Evolutionary conservation across 1,284 basidiomycete species (phyloP).

Genomic region (Irpex sp.): DNA sequence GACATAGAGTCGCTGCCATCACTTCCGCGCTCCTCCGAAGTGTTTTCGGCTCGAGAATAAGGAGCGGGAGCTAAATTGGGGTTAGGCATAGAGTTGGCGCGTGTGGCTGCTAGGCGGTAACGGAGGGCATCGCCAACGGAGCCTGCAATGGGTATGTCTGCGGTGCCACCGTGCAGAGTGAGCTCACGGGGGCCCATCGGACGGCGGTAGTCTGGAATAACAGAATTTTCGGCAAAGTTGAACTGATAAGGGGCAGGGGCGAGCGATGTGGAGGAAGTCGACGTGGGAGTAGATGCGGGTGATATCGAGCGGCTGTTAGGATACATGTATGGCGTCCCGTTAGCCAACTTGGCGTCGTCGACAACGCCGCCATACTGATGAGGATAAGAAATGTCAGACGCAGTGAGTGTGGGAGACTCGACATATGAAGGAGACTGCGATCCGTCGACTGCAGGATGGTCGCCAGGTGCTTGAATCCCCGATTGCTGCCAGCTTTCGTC

Average conservation of each 20-base stretch:
- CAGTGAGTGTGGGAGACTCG: constrained; percentile 57
- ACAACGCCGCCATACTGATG: constrained; percentile 45
- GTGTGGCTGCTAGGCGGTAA: constrained; percentile 44
- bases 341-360: constrained; percentile 59
- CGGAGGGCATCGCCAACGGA: constrained; percentile 52
- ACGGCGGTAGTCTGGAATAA: constrained; percentile 56
- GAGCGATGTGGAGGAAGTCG: constrained; percentile 60
- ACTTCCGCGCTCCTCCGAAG: constrained; percentile 47
- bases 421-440: constrained; percentile 50
- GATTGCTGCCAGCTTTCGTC: constrained; percentile 53
- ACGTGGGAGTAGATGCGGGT: constrained; percentile 65
- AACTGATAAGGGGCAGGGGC: constrained; percentile 65
- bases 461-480: constrained; percentile 35
- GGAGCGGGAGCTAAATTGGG: constrained; percentile 48
- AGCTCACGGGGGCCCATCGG: constrained; percentile 44
- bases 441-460: constrained; percentile 38
- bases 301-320: constrained; percentile 68
- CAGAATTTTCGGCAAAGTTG: constrained; percentile 47
- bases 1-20: constrained; percentile 48
- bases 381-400: constrained; percentile 52
- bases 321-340: constrained; percentile 57
- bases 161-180: constrained; percentile 66
- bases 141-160: constrained; percentile 59
- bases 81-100: constrained; percentile 47
- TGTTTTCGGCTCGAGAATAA: constrained; percentile 48